Percentiles rank a stretch among this genome's conserved stretches.
These are phyloP conservation scores for Fusarium sp. DNA, from an alignment of 2,329 filamentous ascomycete species.

Conservation along the genomic window DNA sequence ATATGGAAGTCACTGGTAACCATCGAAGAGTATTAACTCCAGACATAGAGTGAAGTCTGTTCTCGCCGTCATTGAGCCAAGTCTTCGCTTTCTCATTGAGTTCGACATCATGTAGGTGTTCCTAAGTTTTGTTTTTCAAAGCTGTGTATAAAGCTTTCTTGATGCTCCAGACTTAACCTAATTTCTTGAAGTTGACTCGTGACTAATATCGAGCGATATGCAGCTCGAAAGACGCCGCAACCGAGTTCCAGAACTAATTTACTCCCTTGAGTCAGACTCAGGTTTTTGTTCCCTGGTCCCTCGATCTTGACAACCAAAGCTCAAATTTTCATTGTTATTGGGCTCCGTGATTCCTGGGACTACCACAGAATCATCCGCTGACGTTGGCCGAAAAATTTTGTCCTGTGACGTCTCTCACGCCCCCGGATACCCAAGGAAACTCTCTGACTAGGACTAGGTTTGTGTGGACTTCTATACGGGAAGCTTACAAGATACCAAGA, in stretches of 20 bases:
- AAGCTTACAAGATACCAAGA: not conserved
- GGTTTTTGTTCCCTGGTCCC: not conserved
- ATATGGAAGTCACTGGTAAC: conserved; percentile 29
- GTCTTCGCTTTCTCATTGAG: not conserved
- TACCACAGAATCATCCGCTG: conserved; percentile 1
- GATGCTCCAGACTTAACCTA: conserved; percentile 1
- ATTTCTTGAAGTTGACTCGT: conserved; percentile 23
- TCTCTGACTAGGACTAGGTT: not conserved
- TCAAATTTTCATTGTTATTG: not conserved
- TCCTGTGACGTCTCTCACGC: conserved; percentile 30
- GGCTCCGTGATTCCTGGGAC: not conserved
- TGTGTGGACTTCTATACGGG: not conserved
- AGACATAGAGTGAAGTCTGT: not conserved
- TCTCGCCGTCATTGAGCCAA: not conserved
- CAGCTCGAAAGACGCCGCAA: conserved; percentile 18
- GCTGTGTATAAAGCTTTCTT: not conserved
- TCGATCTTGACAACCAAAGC: not conserved
- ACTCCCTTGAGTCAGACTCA: not conserved
- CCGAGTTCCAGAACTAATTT: conserved; percentile 1
- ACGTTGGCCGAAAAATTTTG: conserved; percentile 20
- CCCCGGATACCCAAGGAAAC: not conserved
- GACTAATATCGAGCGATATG: conserved; percentile 28
- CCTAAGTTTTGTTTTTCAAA: not conserved
- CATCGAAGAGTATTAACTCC: conserved; percentile 17
- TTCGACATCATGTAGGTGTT: not conserved